These are phyloP conservation scores for Nyctanthes arbortristis DNA, from an alignment of 257 asterid species.

Conservation along the genomic window DNA sequence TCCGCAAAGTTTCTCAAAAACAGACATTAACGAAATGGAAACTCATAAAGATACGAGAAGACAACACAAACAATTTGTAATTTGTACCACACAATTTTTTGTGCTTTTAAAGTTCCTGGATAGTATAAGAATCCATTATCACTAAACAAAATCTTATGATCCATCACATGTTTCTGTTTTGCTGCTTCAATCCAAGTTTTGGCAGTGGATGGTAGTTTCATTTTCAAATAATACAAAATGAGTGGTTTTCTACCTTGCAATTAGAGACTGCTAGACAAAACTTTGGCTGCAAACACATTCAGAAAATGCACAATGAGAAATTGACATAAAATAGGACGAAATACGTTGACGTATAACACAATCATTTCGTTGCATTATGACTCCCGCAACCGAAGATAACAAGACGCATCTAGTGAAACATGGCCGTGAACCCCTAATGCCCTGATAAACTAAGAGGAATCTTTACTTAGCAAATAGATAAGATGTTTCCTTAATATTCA, in stretches of 20 bases:
- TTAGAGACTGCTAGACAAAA: background rate
- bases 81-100: background rate
- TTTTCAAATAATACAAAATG: background rate
- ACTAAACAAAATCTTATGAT: background rate
- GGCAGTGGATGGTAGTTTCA: background rate
- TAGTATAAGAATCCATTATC: background rate
- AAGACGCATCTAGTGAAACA: background rate
- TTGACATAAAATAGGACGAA: background rate
- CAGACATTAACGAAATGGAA: slow-evolving; percentile 18
- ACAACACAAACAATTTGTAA: background rate
- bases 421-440: background rate
- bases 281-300: background rate
- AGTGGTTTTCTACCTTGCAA: background rate
- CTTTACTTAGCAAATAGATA: background rate
- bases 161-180: background rate
- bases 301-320: background rate
- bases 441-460: background rate
- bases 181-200: background rate
- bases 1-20: slow-evolving; percentile 36
- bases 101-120: background rate
- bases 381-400: background rate
- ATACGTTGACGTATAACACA: background rate
- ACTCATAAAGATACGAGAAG: background rate
- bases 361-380: background rate
- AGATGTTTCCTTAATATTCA: background rate